phyloP scores from a whole-genome alignment of 805 yeast species.

The Saturnispora sekii region DNA sequence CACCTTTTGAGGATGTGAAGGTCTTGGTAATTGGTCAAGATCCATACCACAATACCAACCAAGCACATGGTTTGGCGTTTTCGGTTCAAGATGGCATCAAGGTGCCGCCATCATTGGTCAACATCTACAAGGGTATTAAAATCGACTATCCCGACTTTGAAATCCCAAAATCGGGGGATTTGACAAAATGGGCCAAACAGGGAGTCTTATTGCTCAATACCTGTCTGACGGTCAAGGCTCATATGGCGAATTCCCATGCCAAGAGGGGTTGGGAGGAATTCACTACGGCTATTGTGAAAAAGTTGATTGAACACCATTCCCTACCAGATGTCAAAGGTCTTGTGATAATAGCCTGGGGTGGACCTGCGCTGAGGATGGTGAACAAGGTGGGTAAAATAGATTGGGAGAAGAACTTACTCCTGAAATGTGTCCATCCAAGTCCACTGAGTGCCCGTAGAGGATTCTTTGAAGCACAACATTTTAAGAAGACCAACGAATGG shows the following conservation, averaged over 20 bases:
- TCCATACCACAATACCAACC: conserved; percentile 87
- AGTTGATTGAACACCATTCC: conserved; percentile 40
- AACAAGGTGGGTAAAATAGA: conserved; percentile 22
- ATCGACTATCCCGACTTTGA: conserved; percentile 61
- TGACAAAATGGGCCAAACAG: conserved; percentile 75
- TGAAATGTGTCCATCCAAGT: conserved; percentile 85
- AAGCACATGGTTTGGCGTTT: conserved; percentile 95
- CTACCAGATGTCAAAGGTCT: conserved; percentile 37
- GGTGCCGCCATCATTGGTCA: conserved; percentile 80
- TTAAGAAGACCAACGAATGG: conserved; percentile 72
- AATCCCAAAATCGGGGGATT: conserved; percentile 53
- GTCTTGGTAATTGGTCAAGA: conserved; percentile 90
- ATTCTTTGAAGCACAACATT: conserved; percentile 71
- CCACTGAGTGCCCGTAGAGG: conserved; percentile 89
- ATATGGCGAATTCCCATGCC: conserved; percentile 88
- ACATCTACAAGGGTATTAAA: conserved; percentile 72
- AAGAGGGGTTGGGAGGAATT: conserved; percentile 87
- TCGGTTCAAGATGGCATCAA: conserved; percentile 78
- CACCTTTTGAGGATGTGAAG: conserved; percentile 65
- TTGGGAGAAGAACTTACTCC: conserved; percentile 34
- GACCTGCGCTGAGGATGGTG: conserved; percentile 34
- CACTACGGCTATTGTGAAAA: conserved; percentile 59
- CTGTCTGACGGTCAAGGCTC: conserved; percentile 84
- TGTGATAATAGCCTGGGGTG: conserved; percentile 58
- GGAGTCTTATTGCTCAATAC: conserved; percentile 88